Percentiles rank a stretch among this genome's conserved stretches.
Evolutionary conservation across 2,329 filamentous ascomycete species (phyloP).

Genomic region (Aspergillus aculeatus): DNA sequence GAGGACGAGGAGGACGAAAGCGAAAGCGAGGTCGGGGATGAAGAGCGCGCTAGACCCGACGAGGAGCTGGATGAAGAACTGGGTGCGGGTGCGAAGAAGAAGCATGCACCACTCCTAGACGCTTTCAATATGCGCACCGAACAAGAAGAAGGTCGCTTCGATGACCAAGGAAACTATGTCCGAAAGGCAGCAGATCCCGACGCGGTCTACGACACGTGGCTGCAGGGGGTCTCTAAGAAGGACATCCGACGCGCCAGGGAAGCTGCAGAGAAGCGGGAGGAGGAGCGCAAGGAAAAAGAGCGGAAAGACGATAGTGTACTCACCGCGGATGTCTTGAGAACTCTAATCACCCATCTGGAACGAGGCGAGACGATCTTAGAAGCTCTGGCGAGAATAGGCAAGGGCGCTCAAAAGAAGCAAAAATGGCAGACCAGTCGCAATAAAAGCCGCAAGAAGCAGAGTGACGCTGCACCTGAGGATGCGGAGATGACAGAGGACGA

Average conservation of each 20-base stretch:
- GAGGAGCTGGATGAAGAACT: constrained; percentile 83
- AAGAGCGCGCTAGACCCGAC: constrained; percentile 67
- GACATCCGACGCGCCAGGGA: constrained; percentile 86
- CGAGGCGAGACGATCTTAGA: constrained; percentile 84
- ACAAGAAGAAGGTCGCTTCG: constrained; percentile 89
- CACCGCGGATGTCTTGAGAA: constrained; percentile 69
- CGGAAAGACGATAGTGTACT: constrained; percentile 72
- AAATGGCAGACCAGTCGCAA: constrained; percentile 63
- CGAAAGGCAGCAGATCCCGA: constrained; percentile 87
- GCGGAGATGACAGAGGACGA: constrained; percentile 76
- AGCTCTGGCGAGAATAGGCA: constrained; percentile 77
- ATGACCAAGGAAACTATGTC: constrained; percentile 86
- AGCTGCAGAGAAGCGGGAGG: constrained; percentile 81
- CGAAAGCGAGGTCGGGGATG: constrained; percentile 62
- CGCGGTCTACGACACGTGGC: constrained; percentile 85
- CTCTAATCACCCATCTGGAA: constrained; percentile 71
- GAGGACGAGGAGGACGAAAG: constrained; percentile 63
- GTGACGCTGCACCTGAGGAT: constrained; percentile 41
- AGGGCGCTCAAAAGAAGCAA: constrained; percentile 58
- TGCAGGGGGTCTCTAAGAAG: constrained; percentile 89
- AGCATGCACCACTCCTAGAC: constrained; percentile 88
- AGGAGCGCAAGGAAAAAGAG: constrained; percentile 69
- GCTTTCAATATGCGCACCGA: constrained; percentile 93
- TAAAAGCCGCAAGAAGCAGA: constrained; percentile 48
- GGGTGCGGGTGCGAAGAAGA: constrained; percentile 85